Percentiles rank a stretch among this genome's conserved stretches.
These are phyloP conservation scores for Amphibolis antarctica DNA, from an alignment of 106 monocot genomes.

Conservation along the genomic window DNA sequence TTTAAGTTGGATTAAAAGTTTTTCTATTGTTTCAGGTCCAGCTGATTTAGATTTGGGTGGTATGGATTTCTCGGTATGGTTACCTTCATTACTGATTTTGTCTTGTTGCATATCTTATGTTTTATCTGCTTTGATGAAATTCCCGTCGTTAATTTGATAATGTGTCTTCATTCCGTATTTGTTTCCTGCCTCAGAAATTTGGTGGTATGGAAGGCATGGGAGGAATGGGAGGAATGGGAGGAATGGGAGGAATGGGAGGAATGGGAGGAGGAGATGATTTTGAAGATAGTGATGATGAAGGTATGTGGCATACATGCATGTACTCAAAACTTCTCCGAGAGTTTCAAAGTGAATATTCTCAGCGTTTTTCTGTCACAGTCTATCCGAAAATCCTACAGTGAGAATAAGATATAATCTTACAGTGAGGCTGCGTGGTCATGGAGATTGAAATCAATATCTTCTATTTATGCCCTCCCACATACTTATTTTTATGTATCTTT, in stretches of 20 bases:
- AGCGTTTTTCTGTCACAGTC: too few relatives aligned
- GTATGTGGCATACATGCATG: not conserved
- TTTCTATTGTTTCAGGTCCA: constrained; percentile 2
- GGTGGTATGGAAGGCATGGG: constrained; percentile 36
- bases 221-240: constrained; percentile 38
- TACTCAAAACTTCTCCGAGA: too few relatives aligned
- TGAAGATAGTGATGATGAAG: constrained; percentile 67
- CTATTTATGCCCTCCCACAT: too few relatives aligned
- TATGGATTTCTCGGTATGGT: constrained; percentile 61
- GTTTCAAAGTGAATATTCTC: too few relatives aligned
- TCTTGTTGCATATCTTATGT: not conserved
- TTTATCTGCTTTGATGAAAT: not conserved
- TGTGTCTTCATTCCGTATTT: not conserved
- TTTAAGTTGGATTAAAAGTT: not conserved
- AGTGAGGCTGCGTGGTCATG: too few relatives aligned
- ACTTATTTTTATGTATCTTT: not conserved
- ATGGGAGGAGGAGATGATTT: constrained; percentile 55
- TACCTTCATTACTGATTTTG: not conserved
- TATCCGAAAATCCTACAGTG: too few relatives aligned
- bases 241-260: constrained; percentile 26
- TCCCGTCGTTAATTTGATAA: too few relatives aligned
- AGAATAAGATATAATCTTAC: too few relatives aligned
- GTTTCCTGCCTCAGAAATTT: constrained; percentile 32
- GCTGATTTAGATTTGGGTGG: constrained; percentile 48
- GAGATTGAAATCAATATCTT: too few relatives aligned